Base-by-base conservation (phyloP, 208 protist genomes). In the Acanthamoeba comandoni region DNA sequence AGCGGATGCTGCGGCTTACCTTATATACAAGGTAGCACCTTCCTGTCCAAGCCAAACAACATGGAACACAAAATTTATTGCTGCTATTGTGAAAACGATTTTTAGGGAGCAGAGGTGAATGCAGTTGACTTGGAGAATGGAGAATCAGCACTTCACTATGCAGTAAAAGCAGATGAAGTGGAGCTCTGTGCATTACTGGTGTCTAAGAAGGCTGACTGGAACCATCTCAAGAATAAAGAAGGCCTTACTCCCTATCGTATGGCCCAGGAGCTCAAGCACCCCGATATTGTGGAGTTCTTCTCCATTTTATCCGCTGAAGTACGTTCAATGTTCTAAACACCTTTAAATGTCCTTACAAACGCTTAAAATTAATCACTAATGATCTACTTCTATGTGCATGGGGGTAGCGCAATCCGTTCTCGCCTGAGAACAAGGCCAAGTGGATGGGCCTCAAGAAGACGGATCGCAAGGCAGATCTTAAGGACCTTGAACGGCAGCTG, bases 21-120 rank as follows among this genome's bases (percentile, higher is more conserved):
- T 79, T 9, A 79, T 79, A 15, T 79, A 79, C 39, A 79, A 79
- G 70, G n/a, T n/a, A n/a, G n/a, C n/a, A n/a, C n/a, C n/a, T n/a
- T n/a, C n/a, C n/a, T n/a, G n/a, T n/a, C n/a, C n/a, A n/a, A n/a
- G n/a, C n/a, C n/a, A n/a, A n/a, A n/a, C n/a, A n/a, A n/a, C n/a
- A n/a, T n/a, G n/a, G n/a, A n/a, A n/a, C n/a, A n/a, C n/a, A n/a
- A n/a, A n/a, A n/a, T n/a, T n/a, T n/a, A n/a, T n/a, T n/a, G n/a
- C n/a, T n/a, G n/a, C n/a, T n/a, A n/a, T n/a, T n/a, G n/a, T n/a
- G n/a, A n/a, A n/a, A n/a, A n/a, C n/a, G n/a, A n/a, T n/a, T n/a
- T n/a, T n/a, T n/a, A n/a, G n/a, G 70, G 70, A 8, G 70, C 70
- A 29, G 70, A 79, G n/a, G 70, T 79, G 9, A 79, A 79, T 22